These are phyloP conservation scores for Scleromitrula shiraiana DNA, from an alignment of 2,329 filamentous ascomycete genomes.

Conservation along the genomic window DNA sequence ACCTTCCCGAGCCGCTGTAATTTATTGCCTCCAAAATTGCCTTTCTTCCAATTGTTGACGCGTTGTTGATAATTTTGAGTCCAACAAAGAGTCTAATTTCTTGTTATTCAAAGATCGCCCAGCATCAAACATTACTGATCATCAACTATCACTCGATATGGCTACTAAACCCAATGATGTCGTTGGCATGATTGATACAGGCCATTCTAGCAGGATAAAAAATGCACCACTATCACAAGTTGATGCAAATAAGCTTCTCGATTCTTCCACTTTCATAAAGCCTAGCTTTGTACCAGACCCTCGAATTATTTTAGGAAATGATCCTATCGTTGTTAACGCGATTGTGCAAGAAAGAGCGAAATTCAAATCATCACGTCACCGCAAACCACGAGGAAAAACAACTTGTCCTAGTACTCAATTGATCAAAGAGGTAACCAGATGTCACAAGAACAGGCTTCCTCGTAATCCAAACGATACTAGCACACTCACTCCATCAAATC, in stretches of 20 bases:
- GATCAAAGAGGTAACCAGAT: background rate
- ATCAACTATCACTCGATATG: no score
- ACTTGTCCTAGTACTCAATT: background rate
- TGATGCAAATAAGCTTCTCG: background rate
- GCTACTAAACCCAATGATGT: no score
- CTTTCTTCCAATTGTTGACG: no score
- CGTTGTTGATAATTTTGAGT: no score
- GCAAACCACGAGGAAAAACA: background rate
- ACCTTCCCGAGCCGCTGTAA: no score
- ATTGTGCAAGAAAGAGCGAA: background rate
- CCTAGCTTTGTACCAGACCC: background rate
- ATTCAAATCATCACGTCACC: background rate
- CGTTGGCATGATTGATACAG: no score
- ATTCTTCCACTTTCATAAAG: background rate
- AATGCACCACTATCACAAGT: background rate
- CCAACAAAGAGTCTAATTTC: no score
- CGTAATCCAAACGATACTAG: background rate
- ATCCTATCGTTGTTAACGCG: background rate
- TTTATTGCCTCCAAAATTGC: no score
- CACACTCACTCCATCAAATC: background rate
- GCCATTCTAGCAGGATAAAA: background rate
- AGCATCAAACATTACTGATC: no score
- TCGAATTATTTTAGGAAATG: background rate
- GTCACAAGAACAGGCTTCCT: background rate
- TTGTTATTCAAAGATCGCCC: no score